Evolutionary conservation across 345 rosid species (phyloP), one percentile per base, ranked within the genome.

Genomic region (Mallotus nudiflorus): DNA sequence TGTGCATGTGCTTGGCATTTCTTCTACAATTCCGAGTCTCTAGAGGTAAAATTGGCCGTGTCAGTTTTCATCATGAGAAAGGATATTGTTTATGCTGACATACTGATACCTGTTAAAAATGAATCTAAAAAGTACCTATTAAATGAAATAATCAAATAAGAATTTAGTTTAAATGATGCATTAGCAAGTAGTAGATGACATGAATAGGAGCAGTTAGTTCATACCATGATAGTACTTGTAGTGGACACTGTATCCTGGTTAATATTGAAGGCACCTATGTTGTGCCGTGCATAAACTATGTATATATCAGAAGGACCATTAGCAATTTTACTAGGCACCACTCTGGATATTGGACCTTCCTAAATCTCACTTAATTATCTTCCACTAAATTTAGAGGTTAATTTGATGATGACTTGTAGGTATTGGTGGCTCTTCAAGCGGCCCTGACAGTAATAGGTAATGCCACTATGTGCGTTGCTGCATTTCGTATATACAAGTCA

Each of bases 1-100:
- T 91, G 98, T 62, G 98, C 96, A 28, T 91, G 97, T 76, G 87
- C 97, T 15, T 94, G 97, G 96, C 98, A 89, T 86, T 94, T 94
- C 93, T 94, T 91, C 72, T 94, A 91, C 74, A 91, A 94, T 72
- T 85, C 87, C 8, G 96, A 94, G 73, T 88, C 96, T 40, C 92
- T 94, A 67, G 96, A 94, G 97, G 98, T 94, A 79, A 78, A 67
- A 65, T 46, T 44, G 46, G 22, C 42, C 13, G 33, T 56, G 16
- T 45, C 6, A 62, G 28, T 24, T 46, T 19, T 46, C 10, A 24
- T 9, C n/a, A 20, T 13, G 16, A 27, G 1, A 53, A 29, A 6
- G 11, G 6, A 24, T 33, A n/a, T 19, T 25, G n/a, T 31, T 50
- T 16, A 20, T 18, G 15, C 1, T 6, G 20, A 29, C 44, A 2